These are phyloP conservation scores for Volvox reticuliferus DNA, from an alignment of 139 green algal species.

Conservation along the genomic window DNA sequence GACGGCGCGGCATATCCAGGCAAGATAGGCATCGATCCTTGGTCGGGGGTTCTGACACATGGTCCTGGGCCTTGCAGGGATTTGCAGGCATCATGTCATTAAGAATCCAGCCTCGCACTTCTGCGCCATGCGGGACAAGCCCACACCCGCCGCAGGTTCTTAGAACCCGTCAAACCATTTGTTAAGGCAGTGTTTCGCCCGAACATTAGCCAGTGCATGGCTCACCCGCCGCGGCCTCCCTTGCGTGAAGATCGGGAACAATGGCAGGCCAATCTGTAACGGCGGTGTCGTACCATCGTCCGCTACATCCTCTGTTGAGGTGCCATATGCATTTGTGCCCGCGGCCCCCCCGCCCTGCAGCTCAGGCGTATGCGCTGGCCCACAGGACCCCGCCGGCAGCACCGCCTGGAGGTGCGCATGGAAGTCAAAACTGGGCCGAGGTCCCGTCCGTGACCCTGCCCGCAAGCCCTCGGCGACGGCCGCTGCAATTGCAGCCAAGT, in stretches of 20 bases:
- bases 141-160: too few species aligned
- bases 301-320: background rate
- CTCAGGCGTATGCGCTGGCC: conserved; percentile 29
- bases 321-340: background rate
- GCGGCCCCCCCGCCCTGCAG: background rate
- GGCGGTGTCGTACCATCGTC: conserved; percentile 40
- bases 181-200: too few species aligned
- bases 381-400: conserved; percentile 20
- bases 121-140: too few species aligned
- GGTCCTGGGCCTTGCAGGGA: too few species aligned
- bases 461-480: background rate
- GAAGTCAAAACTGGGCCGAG: background rate
- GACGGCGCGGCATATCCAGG: too few species aligned
- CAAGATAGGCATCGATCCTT: too few species aligned
- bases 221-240: background rate
- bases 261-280: background rate
- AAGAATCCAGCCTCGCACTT: too few species aligned
- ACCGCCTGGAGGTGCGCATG: background rate
- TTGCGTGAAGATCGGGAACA: conserved; percentile 37
- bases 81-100: too few species aligned
- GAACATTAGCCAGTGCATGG: too few species aligned
- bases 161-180: too few species aligned
- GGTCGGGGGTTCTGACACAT: too few species aligned
- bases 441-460: too few species aligned
- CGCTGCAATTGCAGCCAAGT: background rate